phyloP scores from a whole-genome alignment of 2,329 filamentous ascomycete species.

The Nothophoma quercina region DNA sequence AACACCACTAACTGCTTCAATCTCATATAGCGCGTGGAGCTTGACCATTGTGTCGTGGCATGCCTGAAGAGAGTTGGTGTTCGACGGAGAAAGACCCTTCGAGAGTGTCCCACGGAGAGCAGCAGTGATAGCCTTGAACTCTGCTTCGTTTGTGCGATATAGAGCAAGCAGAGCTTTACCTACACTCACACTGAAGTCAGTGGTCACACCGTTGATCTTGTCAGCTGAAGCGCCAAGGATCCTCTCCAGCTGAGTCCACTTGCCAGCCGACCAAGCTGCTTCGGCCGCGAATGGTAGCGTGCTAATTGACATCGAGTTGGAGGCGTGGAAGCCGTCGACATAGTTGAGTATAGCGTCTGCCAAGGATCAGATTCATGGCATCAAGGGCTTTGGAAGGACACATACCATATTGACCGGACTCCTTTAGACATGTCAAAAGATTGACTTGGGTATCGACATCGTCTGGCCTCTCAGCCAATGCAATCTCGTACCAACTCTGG shows the following conservation, averaged over 20 bases:
- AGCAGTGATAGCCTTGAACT: slow-evolving; percentile 66
- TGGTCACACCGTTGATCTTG: slow-evolving; percentile 44
- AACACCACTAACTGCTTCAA: slow-evolving; percentile 74
- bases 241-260: slow-evolving; percentile 77
- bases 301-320: slow-evolving; percentile 42
- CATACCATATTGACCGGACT: slow-evolving; percentile 92
- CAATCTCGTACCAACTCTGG: slow-evolving; percentile 97
- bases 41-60: slow-evolving; percentile 86
- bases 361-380: slow-evolving; percentile 27
- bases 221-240: slow-evolving; percentile 62
- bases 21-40: slow-evolving; percentile 85
- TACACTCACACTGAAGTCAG: slow-evolving; percentile 84
- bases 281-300: slow-evolving; percentile 87
- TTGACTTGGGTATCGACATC: slow-evolving; percentile 82
- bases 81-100: slow-evolving; percentile 75
- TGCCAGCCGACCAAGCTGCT: slow-evolving; percentile 87
- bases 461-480: slow-evolving; percentile 79
- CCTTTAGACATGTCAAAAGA: slow-evolving; percentile 85
- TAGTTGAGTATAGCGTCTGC: slow-evolving; percentile 85
- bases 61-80: slow-evolving; percentile 80
- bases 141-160: slow-evolving; percentile 58
- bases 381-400: no score
- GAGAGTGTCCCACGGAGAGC: slow-evolving; percentile 74
- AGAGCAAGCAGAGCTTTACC: slow-evolving; percentile 72
- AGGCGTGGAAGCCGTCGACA: slow-evolving; percentile 74